These are phyloP conservation scores for Maudiozyma bulderi DNA, from an alignment of 805 yeast species.

Conservation along the genomic window DNA sequence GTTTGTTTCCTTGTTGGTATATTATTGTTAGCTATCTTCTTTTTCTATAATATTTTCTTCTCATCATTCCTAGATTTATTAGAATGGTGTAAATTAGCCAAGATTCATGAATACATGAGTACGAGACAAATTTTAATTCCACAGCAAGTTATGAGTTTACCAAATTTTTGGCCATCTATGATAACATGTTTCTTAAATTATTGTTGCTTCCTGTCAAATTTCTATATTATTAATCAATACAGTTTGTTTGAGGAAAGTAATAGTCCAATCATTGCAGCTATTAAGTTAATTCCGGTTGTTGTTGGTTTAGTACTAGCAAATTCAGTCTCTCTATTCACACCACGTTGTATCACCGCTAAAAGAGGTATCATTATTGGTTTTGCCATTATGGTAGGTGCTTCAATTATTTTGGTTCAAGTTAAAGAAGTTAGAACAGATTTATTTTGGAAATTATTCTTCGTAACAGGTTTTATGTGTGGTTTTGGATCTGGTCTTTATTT, in stretches of 20 bases:
- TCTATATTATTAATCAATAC: slow-evolving; percentile 1
- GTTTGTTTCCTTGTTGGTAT: neutral
- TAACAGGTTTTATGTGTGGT: neutral
- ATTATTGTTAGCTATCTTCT: neutral
- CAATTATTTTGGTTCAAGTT: neutral
- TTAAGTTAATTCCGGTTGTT: neutral
- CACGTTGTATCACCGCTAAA: neutral
- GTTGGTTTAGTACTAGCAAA: neutral
- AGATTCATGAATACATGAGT: neutral
- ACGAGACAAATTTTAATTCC: slow-evolving; percentile 1
- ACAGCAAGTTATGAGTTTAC: neutral
- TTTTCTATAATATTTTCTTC: neutral
- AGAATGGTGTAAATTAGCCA: neutral
- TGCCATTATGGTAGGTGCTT: neutral
- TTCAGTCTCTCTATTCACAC: neutral
- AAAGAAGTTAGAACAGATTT: neutral
- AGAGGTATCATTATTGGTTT: neutral
- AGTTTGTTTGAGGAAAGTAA: neutral
- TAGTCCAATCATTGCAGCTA: neutral
- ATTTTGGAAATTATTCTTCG: slow-evolving; percentile 1
- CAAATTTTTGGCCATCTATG: neutral
- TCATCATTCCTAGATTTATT: neutral
- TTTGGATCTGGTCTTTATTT: slow-evolving; percentile 1
- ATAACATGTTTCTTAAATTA: slow-evolving; percentile 1
- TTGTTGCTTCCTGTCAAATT: neutral